Conservation (phyloP, 2,329 filamentous ascomycete species). For the Juglanconis sp. region DNA sequence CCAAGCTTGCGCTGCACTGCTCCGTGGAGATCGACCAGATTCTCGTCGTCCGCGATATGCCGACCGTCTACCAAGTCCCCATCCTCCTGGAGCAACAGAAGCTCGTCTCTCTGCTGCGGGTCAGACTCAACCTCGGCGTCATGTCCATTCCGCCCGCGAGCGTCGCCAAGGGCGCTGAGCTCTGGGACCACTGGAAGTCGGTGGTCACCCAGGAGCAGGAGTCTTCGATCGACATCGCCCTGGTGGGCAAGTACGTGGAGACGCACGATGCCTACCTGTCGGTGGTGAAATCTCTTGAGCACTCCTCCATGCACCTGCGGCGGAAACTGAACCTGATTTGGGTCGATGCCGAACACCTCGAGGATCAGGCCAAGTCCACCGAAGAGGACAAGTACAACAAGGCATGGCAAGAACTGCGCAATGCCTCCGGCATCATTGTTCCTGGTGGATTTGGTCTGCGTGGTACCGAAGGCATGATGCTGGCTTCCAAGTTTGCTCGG, state of each 20-base stretch:
- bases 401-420: constrained; percentile 78
- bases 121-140: constrained; percentile 62
- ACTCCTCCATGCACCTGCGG: constrained; percentile 82
- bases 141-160: constrained; percentile 51
- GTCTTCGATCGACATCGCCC: constrained; percentile 72
- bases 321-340: constrained; percentile 77
- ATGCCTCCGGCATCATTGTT: constrained; percentile 63
- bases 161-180: constrained; percentile 60
- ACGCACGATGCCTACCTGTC: constrained; percentile 80
- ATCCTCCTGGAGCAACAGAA: constrained; percentile 84
- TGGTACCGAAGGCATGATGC: constrained; percentile 87
- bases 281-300: constrained; percentile 73
- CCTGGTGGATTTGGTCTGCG: constrained; percentile 78
- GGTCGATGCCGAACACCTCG: constrained; percentile 83
- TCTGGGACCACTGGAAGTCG: constrained; percentile 75
- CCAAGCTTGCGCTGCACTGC: constrained; percentile 87
- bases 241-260: constrained; percentile 89
- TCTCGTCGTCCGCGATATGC: constrained; percentile 83
- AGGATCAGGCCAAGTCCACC: constrained; percentile 57
- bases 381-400: constrained; percentile 76
- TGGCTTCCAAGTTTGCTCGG: constrained; percentile 81
- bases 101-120: constrained; percentile 64
- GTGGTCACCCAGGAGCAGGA: constrained; percentile 65
- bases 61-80: constrained; percentile 90
- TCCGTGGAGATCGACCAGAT: constrained; percentile 85